Conservation (phyloP, 768 basidiomycete genomes). For the Hortiboletus flavorubellus region DNA sequence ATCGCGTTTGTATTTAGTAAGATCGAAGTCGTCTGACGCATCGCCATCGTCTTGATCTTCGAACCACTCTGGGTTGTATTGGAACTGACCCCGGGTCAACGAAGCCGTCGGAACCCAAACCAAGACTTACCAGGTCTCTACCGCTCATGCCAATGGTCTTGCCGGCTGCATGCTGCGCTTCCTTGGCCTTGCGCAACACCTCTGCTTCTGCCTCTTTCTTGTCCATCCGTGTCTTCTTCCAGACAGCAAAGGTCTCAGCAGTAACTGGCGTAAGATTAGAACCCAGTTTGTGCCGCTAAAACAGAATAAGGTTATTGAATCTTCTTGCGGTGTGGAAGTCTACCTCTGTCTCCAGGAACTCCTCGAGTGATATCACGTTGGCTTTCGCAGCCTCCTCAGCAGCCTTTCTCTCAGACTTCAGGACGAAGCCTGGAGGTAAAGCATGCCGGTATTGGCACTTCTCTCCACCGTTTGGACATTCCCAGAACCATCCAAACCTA, state of each 20-base stretch:
- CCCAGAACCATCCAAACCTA: conserved; percentile 95
- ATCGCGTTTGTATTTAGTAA: conserved; percentile 52
- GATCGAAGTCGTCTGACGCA: conserved; percentile 51
- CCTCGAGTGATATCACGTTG: conserved; percentile 87
- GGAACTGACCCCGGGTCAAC: conserved; percentile 56
- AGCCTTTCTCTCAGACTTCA: conserved; percentile 92
- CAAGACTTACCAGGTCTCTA: conserved; percentile 74
- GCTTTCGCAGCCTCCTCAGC: conserved; percentile 88
- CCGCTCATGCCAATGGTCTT: conserved; percentile 95
- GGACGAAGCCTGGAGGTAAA: conserved; percentile 91
- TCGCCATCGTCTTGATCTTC: conserved; percentile 61
- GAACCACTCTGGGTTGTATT: conserved; percentile 95
- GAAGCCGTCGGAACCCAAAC: background rate
- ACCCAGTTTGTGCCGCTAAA: conserved; percentile 91
- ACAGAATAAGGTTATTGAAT: conserved; percentile 1
- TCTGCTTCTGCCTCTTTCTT: conserved; percentile 93
- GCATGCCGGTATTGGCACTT: conserved; percentile 94
- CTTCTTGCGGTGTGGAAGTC: conserved; percentile 12
- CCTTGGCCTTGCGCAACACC: conserved; percentile 77
- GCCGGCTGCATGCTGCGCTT: conserved; percentile 76
- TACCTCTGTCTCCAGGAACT: conserved; percentile 97
- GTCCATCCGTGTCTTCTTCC: conserved; percentile 94
- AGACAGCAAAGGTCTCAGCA: conserved; percentile 82
- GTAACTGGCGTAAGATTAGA: conserved; percentile 90
- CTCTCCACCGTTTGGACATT: conserved; percentile 79